These are phyloP conservation scores for Colletotrichum nymphaeae DNA, from an alignment of 2,329 filamentous ascomycete species.

Conservation along the genomic window DNA sequence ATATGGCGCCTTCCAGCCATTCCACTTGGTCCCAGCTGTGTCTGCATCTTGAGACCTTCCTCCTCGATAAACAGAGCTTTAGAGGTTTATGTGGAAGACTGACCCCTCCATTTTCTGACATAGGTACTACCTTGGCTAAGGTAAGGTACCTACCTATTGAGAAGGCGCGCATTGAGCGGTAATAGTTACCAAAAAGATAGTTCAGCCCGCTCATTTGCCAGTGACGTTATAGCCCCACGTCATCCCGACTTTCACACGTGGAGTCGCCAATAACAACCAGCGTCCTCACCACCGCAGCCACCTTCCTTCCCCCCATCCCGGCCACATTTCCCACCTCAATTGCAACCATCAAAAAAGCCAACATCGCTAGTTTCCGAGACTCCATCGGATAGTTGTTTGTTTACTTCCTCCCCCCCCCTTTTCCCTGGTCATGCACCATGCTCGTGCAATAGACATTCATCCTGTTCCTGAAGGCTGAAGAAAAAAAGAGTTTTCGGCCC, in stretches of 20 bases:
- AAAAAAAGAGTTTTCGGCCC: not conserved
- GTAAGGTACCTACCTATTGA: not conserved
- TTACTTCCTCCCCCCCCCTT: not conserved
- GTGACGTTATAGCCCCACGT: conserved; percentile 25
- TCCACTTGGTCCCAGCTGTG: not conserved
- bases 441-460: not conserved
- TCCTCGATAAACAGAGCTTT: too few relatives aligned
- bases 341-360: not conserved
- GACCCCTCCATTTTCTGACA: not conserved
- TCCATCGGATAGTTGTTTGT: not conserved
- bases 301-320: not conserved
- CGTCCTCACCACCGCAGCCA: not conserved
- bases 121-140: too few relatives aligned
- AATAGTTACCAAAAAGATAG: not conserved
- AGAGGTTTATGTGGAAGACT: not conserved
- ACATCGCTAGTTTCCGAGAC: not conserved
- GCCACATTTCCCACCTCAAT: not conserved
- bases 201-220: conserved; percentile 26
- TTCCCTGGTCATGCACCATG: too few relatives aligned
- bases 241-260: conserved; percentile 34
- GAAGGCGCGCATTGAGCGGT: not conserved
- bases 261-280: conserved; percentile 7
- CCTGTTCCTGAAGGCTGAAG: conserved; percentile 1
- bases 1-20: not conserved
- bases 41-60: not conserved